Percentiles rank a stretch among this genome's conserved stretches.
These are phyloP conservation scores for Stevia rebaudiana DNA, from an alignment of 140 eudicot species.

Conservation along the genomic window DNA sequence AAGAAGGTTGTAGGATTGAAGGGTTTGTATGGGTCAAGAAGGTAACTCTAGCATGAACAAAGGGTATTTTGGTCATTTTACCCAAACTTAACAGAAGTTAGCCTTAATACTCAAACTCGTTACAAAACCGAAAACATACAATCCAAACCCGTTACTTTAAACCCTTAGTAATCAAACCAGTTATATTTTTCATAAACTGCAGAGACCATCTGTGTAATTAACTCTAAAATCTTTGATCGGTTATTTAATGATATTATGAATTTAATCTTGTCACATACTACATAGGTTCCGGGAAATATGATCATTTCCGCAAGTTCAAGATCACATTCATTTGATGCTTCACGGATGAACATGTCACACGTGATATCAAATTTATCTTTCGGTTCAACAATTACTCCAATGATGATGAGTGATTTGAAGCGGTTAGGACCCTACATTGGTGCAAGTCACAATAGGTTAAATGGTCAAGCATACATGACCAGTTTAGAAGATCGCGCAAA, in stretches of 20 bases:
- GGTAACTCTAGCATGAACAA: slow-evolving; percentile 36
- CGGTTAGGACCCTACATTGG: slow-evolving; percentile 62
- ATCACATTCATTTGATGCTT: slow-evolving; percentile 84
- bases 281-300: slow-evolving; percentile 89
- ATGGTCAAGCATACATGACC: slow-evolving; percentile 46
- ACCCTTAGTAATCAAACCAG: no score
- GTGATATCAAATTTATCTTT: slow-evolving; percentile 57
- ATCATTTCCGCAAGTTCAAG: slow-evolving; percentile 66
- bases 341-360: slow-evolving; percentile 77
- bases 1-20: slow-evolving; percentile 90
- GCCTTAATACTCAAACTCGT: no score
- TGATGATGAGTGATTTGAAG: slow-evolving; percentile 56
- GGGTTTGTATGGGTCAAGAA: slow-evolving; percentile 84
- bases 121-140: no score
- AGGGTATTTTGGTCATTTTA: no score
- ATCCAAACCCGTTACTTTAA: no score
- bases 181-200: no score
- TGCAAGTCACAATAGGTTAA: slow-evolving; percentile 54
- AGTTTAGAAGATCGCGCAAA: slow-evolving; percentile 45
- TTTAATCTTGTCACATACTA: slow-evolving; percentile 3
- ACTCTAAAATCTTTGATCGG: no score
- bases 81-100: no score
- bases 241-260: no score
- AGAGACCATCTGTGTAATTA: no score
- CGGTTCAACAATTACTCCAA: slow-evolving; percentile 53